Percentiles rank a stretch among this genome's conserved stretches.
Conservation (phyloP, 345 rosid species). For the Rhizophora mangle region DNA sequence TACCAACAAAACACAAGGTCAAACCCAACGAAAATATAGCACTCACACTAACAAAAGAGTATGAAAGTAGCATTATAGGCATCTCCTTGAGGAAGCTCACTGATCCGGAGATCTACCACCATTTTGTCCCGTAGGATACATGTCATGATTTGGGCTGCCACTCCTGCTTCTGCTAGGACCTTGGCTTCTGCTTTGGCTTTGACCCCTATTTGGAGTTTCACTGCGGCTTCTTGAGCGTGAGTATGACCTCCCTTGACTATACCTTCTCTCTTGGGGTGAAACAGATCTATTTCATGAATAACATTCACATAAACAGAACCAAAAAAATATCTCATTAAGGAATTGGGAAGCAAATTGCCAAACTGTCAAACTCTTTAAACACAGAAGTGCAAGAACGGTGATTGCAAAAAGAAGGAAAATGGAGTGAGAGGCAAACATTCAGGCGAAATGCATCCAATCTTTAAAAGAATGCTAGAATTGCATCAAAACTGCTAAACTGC, state of each 20-base stretch:
- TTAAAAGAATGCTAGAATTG: too few species aligned
- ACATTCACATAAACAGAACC: not conserved
- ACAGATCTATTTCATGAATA: conserved; percentile 30
- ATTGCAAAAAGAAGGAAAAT: too few species aligned
- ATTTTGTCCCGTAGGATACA: conserved; percentile 30
- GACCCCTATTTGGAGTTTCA: conserved; percentile 46
- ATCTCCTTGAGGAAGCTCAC: conserved; percentile 27
- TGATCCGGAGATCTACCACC: conserved; percentile 73
- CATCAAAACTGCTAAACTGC: too few species aligned
- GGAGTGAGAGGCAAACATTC: too few species aligned
- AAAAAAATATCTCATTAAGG: not conserved
- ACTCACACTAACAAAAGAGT: not conserved
- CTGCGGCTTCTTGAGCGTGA: conserved; percentile 63
- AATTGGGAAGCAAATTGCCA: not conserved
- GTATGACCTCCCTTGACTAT: conserved; percentile 33
- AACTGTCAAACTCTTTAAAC: not conserved
- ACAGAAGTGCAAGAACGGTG: too few species aligned
- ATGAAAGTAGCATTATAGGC: conserved; percentile 6
- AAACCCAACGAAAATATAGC: conserved; percentile 6
- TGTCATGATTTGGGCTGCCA: conserved; percentile 23
- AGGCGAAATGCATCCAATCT: too few species aligned
- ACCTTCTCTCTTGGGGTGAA: conserved; percentile 29
- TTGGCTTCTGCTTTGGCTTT: conserved; percentile 19
- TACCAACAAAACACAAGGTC: conserved; percentile 9
- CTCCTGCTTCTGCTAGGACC: conserved; percentile 18